A percentile compares a stretch with the other conserved stretches of the same genome.
Evolutionary conservation across 2,329 filamentous ascomycete genomes (phyloP).

Genomic region (Coccinonectria pachysandricola): DNA sequence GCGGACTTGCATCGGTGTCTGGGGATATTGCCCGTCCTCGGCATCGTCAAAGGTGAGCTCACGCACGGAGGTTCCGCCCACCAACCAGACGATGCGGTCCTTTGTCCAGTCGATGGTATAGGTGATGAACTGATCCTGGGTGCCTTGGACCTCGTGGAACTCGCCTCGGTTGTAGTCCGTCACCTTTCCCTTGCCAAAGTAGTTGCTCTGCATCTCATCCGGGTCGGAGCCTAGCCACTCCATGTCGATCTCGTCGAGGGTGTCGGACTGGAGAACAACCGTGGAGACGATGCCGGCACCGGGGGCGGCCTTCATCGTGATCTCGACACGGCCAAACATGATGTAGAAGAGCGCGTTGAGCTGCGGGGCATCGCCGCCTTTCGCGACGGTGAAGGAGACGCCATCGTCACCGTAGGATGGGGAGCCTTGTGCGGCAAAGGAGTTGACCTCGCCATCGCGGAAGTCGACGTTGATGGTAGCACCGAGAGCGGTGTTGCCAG

Average conservation of each 20-base stretch:
- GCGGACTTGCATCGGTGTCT: constrained; percentile 91
- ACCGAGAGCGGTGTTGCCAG: constrained; percentile 69
- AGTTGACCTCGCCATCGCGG: constrained; percentile 63
- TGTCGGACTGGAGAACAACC: constrained; percentile 81
- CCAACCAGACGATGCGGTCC: constrained; percentile 75
- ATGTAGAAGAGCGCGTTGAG: constrained; percentile 92
- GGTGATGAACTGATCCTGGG: constrained; percentile 68
- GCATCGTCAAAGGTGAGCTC: constrained; percentile 62
- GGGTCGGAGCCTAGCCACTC: constrained; percentile 82
- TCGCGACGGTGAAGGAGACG: constrained; percentile 67
- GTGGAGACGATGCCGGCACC: constrained; percentile 90
- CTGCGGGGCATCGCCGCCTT: constrained; percentile 74
- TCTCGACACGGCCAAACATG: constrained; percentile 92
- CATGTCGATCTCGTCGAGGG: constrained; percentile 91
- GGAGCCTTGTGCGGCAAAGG: constrained; percentile 61
- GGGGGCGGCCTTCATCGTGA: constrained; percentile 74
- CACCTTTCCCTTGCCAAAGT: constrained; percentile 88
- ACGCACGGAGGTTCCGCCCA: constrained; percentile 67
- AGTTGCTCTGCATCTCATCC: constrained; percentile 84
- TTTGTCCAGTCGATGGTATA: constrained; percentile 91
- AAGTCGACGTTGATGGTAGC: constrained; percentile 81
- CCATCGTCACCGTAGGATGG: constrained; percentile 69
- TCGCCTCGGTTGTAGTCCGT: constrained; percentile 79
- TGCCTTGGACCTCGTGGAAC: constrained; percentile 59
- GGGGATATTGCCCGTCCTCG: constrained; percentile 69